A percentile compares a stretch with the other conserved stretches of the same genome.
These are phyloP conservation scores for Lactarius sanguifluus DNA, from an alignment of 768 basidiomycete species.

Conservation along the genomic window DNA sequence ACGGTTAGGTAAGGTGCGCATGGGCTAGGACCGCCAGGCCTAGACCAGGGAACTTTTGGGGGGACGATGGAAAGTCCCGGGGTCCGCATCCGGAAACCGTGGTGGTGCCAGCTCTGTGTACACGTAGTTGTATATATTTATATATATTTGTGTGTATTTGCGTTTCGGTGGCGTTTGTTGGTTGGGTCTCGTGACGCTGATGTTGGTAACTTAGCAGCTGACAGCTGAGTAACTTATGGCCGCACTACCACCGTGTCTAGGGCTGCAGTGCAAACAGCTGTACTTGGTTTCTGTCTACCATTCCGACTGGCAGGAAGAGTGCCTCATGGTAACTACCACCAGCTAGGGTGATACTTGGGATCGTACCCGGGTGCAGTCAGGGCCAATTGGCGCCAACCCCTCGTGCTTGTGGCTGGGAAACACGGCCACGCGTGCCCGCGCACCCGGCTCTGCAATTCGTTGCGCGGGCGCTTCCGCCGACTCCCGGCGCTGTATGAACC, in stretches of 20 bases:
- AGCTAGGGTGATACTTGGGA: neutral
- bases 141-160: neutral
- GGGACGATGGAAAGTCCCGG: neutral
- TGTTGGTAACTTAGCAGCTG: no score
- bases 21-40: neutral
- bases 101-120: no score
- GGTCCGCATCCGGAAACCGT: neutral
- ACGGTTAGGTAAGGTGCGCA: neutral
- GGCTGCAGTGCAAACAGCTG: neutral
- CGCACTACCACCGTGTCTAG: neutral
- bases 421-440: neutral
- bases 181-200: neutral
- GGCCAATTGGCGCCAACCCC: no score
- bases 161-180: neutral
- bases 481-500: neutral
- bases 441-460: neutral
- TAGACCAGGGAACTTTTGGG: neutral
- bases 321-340: neutral
- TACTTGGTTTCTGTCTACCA: neutral
- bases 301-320: neutral
- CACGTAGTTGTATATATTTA: neutral
- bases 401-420: neutral
- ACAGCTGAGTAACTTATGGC: neutral
- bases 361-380: neutral
- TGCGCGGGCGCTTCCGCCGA: neutral